These are phyloP conservation scores for Coniophora puteana DNA, from an alignment of 1,284 basidiomycete species.

Conservation along the genomic window DNA sequence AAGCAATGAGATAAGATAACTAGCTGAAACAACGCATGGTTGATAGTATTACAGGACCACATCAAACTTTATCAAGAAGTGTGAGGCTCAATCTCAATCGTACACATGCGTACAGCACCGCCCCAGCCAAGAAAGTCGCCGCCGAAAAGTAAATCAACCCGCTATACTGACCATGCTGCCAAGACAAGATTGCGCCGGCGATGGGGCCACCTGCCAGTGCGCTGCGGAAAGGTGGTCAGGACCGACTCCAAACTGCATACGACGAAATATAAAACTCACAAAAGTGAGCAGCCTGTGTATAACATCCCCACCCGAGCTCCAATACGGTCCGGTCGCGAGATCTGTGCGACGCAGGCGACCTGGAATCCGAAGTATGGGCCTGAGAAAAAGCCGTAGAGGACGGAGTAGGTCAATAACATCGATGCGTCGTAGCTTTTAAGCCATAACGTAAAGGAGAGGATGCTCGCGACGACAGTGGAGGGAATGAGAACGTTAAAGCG, in stretches of 20 bases:
- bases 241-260: neutral
- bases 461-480: neutral
- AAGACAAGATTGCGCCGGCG: constrained; percentile 4
- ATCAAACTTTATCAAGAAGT: too few species aligned
- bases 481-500: constrained; percentile 3
- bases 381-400: constrained; percentile 6
- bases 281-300: constrained; percentile 4
- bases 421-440: neutral
- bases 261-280: neutral
- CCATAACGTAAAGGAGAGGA: constrained; percentile 1
- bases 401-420: neutral
- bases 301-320: constrained; percentile 4
- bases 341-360: constrained; percentile 4
- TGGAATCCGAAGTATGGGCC: constrained; percentile 2
- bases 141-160: constrained; percentile 6
- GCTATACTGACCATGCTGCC: neutral
- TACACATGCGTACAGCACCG: too few species aligned
- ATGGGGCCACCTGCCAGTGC: constrained; percentile 7
- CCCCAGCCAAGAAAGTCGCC: constrained; percentile 3
- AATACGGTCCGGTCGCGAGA: constrained; percentile 4
- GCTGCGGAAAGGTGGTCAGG: constrained; percentile 1
- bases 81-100: too few species aligned
- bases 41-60: too few species aligned
- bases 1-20: too few species aligned
- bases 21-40: too few species aligned